Conservation (phyloP, 441 rosid genomes). For the Sinapis alba region DNA sequence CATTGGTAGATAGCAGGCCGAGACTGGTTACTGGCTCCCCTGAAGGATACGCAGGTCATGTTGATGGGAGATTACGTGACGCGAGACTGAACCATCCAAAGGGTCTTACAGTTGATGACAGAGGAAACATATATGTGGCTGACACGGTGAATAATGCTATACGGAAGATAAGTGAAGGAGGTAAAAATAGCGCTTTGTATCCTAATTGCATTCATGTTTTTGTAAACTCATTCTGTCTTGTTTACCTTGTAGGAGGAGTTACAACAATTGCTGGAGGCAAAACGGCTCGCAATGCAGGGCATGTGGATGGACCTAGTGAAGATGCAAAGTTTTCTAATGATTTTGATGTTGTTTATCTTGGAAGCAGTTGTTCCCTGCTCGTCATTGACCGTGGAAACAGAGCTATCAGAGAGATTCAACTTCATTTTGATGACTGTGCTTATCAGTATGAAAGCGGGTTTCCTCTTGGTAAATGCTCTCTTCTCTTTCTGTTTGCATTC, state of each 20-base stretch:
- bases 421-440: constrained; percentile 76
- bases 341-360: constrained; percentile 72
- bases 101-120: constrained; percentile 78
- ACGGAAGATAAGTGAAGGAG: constrained; percentile 86
- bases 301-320: constrained; percentile 90
- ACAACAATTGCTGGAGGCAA: constrained; percentile 96
- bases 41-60: constrained; percentile 83
- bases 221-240: background rate
- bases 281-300: constrained; percentile 66
- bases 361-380: constrained; percentile 81
- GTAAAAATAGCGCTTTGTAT: constrained; percentile 42
- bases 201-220: background rate
- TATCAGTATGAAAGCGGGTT: constrained; percentile 61
- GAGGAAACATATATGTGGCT: constrained; percentile 88
- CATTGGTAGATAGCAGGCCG: constrained; percentile 90
- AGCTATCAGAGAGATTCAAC: constrained; percentile 88
- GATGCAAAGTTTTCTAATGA: constrained; percentile 89
- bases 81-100: constrained; percentile 91
- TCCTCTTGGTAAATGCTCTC: constrained; percentile 57
- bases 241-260: constrained; percentile 55
- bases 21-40: constrained; percentile 84
- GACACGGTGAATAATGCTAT: constrained; percentile 92
- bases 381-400: constrained; percentile 85
- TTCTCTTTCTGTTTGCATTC: background rate
- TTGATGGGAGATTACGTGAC: constrained; percentile 79